A percentile compares a stretch with the other conserved stretches of the same genome.
Evolutionary conservation across 2,329 filamentous ascomycete genomes (phyloP).

Genomic region (Fusarium buharicum): DNA sequence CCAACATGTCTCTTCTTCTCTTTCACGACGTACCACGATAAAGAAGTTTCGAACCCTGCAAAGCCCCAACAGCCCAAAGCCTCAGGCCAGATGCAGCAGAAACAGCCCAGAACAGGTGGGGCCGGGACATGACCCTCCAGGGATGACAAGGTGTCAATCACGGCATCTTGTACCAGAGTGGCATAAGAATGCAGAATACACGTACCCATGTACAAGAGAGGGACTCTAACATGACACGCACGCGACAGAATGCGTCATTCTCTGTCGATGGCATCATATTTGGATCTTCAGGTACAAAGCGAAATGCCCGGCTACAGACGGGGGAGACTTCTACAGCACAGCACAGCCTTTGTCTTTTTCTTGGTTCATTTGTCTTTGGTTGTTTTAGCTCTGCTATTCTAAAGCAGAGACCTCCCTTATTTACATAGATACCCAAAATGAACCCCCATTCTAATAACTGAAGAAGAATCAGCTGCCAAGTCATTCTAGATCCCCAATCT

Average conservation of each 20-base stretch:
- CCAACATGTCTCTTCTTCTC: neutral
- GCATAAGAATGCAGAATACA: constrained; percentile 21
- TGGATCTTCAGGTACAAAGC: neutral
- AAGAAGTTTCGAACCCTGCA: neutral
- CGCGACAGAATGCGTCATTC: constrained; percentile 3
- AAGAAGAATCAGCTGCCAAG: neutral
- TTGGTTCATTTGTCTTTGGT: neutral
- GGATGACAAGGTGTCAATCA: constrained; percentile 27
- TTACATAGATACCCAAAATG: constrained; percentile 39
- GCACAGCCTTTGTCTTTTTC: constrained; percentile 4
- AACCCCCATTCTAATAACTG: constrained; percentile 10
- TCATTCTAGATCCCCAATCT: constrained; percentile 6
- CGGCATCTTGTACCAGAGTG: constrained; percentile 35
- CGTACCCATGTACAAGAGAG: neutral
- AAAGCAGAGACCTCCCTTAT: constrained; percentile 9
- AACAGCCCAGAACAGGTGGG: constrained; percentile 34
- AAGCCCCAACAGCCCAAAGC: constrained; percentile 1
- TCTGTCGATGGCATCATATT: constrained; percentile 1
- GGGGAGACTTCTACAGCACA: neutral
- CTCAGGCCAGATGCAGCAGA: constrained; percentile 20
- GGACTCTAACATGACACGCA: constrained; percentile 1
- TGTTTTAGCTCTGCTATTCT: constrained; percentile 14
- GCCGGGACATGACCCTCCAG: neutral
- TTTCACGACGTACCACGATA: neutral
- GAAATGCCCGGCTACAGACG: neutral